Conservation (phyloP, 495 filamentous ascomycete species). For the Amphirosellinia nigrospora region DNA sequence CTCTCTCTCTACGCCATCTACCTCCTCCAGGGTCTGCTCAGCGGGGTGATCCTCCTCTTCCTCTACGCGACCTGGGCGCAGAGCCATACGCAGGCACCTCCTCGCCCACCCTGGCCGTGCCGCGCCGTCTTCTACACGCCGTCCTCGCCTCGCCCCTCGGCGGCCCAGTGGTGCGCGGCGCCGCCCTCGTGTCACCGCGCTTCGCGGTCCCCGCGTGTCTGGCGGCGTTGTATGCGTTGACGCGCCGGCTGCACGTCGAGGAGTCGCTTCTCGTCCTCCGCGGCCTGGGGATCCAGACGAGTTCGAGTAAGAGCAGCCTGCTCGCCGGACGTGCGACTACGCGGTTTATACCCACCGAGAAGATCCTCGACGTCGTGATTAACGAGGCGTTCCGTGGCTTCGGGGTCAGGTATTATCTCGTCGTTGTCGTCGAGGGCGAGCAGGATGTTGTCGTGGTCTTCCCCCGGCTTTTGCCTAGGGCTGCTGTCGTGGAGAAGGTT, state of each 20-base stretch:
- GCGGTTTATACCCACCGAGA: slow-evolving; percentile 90
- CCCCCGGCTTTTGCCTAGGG: slow-evolving; percentile 75
- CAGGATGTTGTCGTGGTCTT: slow-evolving; percentile 90
- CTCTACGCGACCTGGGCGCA: slow-evolving; percentile 42
- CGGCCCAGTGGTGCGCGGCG: slow-evolving; percentile 47
- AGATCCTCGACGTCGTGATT: slow-evolving; percentile 90
- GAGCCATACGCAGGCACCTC: slow-evolving; percentile 29
- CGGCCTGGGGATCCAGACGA: slow-evolving; percentile 90
- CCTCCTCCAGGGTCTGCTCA: slow-evolving; percentile 51
- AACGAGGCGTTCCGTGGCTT: slow-evolving; percentile 96
- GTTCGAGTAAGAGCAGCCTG: slow-evolving; percentile 67
- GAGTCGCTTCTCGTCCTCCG: slow-evolving; percentile 89
- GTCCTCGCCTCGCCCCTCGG: slow-evolving; percentile 36
- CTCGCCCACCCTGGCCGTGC: neutral
- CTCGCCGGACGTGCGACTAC: slow-evolving; percentile 62
- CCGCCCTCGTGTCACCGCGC: slow-evolving; percentile 44
- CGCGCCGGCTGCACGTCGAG: slow-evolving; percentile 60
- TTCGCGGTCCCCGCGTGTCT: slow-evolving; percentile 30
- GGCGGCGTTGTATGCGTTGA: slow-evolving; percentile 41
- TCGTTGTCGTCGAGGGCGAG: slow-evolving; percentile 91
- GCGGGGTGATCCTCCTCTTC: slow-evolving; percentile 42
- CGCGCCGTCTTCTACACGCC: slow-evolving; percentile 14
- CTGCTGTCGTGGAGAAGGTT: slow-evolving; percentile 78
- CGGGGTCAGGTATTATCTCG: slow-evolving; percentile 87
- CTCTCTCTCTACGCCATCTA: slow-evolving; percentile 57